Evolutionary conservation across 148 eudicot genomes (phyloP), one percentile per base, ranked within the genome.

Genomic region (Nyssa sinensis): DNA sequence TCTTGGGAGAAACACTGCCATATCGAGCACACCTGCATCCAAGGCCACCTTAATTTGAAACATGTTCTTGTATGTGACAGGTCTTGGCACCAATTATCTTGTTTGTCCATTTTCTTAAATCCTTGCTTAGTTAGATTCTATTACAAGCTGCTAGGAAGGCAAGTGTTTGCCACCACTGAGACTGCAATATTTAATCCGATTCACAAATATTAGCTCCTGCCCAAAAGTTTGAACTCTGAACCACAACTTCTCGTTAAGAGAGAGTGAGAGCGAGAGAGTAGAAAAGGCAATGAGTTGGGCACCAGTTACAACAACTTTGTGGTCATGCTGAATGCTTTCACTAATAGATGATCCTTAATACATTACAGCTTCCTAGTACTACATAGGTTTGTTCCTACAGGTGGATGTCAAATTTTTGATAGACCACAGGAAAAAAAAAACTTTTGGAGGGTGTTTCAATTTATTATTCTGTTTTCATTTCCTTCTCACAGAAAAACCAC

Each of bases 1-100:
- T 72, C 80, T 90, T 93, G 16, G 93, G 79, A 53, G 95, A 87
- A 74, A 87, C 86, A 67, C 81, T 90, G 21, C 97, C 97, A 51
- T 77, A 87, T 65, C 81, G 88, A 53, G 88, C 88, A 76, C 88
- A 92, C 79, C 97, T 90, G 72, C 67, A 75, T 0, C 68, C 37
- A 75, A 28, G 1, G 37, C 4, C 32, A 57, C 11, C 7, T 5
- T 25, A 24, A 64, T 0, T 3, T 69, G 7, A 59, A 66, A 23
- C 17, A 25, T 11, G 55, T 59, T 25, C 58, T 4, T 51, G 24
- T 13, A 73, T n/a, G n/a, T n/a, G n/a, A n/a, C n/a, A n/a, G n/a
- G n/a, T n/a, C 9, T 39, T 39, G 44, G 8, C 7, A 12, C 7
- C 44, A 39, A 7, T 39, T 3, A 39, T 39, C 44, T 39, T 39